These are phyloP conservation scores for Penicillium sp. DNA, from an alignment of 2,329 filamentous ascomycete species.

Conservation along the genomic window DNA sequence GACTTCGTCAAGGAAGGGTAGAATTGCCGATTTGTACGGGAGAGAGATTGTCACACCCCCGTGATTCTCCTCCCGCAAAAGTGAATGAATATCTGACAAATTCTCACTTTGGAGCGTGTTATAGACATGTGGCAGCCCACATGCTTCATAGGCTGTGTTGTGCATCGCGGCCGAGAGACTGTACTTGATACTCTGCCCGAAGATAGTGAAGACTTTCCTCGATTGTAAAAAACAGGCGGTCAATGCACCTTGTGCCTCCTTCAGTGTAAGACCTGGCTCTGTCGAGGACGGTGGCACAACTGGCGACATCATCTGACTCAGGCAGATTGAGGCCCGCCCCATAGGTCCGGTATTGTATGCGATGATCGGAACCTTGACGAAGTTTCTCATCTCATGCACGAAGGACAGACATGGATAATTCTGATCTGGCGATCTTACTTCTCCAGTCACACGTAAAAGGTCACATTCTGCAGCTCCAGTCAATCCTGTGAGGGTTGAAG, in stretches of 20 bases:
- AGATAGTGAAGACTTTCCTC: slow-evolving; percentile 22
- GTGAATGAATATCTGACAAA: slow-evolving; percentile 11
- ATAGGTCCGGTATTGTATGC: slow-evolving; percentile 23
- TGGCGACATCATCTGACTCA: slow-evolving; percentile 26
- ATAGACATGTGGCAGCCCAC: slow-evolving; percentile 28
- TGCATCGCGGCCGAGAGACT: slow-evolving; percentile 32
- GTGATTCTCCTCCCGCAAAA: slow-evolving; percentile 14
- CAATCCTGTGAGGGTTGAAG: slow-evolving; percentile 1
- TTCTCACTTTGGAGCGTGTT: slow-evolving; percentile 6
- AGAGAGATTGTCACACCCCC: slow-evolving; percentile 25
- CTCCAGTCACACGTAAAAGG: slow-evolving; percentile 18
- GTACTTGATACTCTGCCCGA: slow-evolving; percentile 25
- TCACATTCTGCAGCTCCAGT: slow-evolving; percentile 3
- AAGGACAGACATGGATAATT: slow-evolving; percentile 15
- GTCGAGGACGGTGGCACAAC: slow-evolving; percentile 9
- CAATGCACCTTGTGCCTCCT: slow-evolving; percentile 17
- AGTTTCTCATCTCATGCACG: neutral
- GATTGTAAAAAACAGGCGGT: slow-evolving; percentile 13
- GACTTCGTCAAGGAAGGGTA: slow-evolving; percentile 22
- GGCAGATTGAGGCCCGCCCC: slow-evolving; percentile 24
- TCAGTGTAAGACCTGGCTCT: slow-evolving; percentile 6
- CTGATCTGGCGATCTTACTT: slow-evolving; percentile 6
- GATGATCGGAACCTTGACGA: slow-evolving; percentile 14
- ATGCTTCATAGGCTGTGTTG: slow-evolving; percentile 24
- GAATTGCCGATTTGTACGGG: slow-evolving; percentile 29